These are phyloP conservation scores for Mycena sp. DNA, from an alignment of 1,284 basidiomycete genomes.

Conservation along the genomic window DNA sequence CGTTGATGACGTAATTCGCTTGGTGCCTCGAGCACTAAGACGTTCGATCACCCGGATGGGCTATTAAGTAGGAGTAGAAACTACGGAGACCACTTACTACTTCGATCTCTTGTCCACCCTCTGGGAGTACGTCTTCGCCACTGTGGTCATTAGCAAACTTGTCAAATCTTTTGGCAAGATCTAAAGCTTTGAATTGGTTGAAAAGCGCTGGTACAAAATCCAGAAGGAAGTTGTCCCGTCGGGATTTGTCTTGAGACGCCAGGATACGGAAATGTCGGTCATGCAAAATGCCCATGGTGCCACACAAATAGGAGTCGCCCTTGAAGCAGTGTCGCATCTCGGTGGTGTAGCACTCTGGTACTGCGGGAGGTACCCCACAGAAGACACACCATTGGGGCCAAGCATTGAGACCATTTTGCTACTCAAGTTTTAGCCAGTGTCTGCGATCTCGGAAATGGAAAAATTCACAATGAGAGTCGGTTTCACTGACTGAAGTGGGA, in stretches of 20 bases:
- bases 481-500: no score
- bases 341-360: background rate
- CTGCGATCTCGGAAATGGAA: no score
- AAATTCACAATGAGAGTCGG: background rate
- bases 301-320: background rate
- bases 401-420: background rate
- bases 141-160: background rate
- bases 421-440: background rate
- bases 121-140: background rate
- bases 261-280: constrained; percentile 13
- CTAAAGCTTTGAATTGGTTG: background rate
- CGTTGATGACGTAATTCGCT: background rate
- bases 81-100: background rate
- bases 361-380: background rate
- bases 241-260: background rate
- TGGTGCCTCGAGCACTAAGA: constrained; percentile 1
- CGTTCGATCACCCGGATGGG: background rate
- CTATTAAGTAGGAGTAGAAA: background rate
- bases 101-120: background rate
- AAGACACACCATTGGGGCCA: constrained; percentile 11
- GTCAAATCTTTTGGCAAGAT: background rate
- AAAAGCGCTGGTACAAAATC: background rate
- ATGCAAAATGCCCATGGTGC: constrained; percentile 8
- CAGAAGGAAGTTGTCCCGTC: background rate
- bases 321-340: constrained; percentile 4